phyloP scores from a whole-genome alignment of 371 early-diverging fungal species.

The Haplosporangium sp. region DNA sequence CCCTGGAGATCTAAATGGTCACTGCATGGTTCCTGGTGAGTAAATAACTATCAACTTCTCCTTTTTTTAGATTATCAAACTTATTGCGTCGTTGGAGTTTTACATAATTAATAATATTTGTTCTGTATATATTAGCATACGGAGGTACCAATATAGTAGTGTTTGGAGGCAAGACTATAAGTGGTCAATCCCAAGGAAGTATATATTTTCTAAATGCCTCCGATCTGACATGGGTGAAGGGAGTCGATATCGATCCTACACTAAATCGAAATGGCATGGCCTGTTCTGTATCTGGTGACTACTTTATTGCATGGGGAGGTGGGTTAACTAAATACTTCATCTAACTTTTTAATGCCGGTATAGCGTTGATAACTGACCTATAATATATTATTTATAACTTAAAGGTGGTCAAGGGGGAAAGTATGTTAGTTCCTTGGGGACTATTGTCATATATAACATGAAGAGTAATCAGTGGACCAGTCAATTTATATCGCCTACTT shows the following conservation, averaged over 20 bases:
- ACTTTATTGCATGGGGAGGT: constrained; percentile 15
- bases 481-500: neutral
- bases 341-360: too few relatives aligned
- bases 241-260: neutral
- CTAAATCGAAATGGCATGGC: neutral
- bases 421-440: neutral
- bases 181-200: neutral
- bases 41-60: neutral
- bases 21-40: constrained; percentile 18
- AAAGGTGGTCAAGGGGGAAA: neutral
- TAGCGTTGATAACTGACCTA: too few relatives aligned
- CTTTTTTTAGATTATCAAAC: neutral
- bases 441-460: constrained; percentile 5
- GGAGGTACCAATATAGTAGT: neutral
- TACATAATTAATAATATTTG: neutral
- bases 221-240: neutral
- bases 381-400: neutral
- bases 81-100: neutral
- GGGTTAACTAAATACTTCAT: neutral
- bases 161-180: constrained; percentile 1
- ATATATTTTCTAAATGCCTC: constrained; percentile 9
- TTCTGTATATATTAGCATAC: constrained; percentile 1
- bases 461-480: constrained; percentile 3
- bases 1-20: neutral
- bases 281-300: constrained; percentile 1